Conservation (phyloP, 164 flowering plant species). For the Paratinospora sagittata region DNA sequence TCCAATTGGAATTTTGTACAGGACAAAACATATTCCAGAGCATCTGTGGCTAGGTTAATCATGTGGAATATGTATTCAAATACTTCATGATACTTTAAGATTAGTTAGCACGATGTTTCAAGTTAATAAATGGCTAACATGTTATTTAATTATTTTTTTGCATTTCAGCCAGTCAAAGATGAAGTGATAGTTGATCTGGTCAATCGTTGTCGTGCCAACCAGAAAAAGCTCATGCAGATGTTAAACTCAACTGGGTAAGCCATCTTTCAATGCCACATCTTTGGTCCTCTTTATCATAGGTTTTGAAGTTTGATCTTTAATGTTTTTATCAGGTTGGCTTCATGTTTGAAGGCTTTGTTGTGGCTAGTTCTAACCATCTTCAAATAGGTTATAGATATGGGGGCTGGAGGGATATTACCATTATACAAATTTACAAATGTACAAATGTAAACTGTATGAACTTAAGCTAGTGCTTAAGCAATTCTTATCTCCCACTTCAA, state of each 20-base stretch:
- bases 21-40: no score
- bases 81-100: no score
- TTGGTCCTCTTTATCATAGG: background rate
- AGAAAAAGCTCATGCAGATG: slow-evolving; percentile 80
- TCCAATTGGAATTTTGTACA: no score
- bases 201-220: slow-evolving; percentile 67
- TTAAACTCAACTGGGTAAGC: slow-evolving; percentile 67
- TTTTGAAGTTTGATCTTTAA: background rate
- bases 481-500: no score
- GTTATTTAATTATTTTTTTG: background rate
- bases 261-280: background rate
- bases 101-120: no score
- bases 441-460: no score
- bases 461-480: no score
- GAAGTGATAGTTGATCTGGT: slow-evolving; percentile 90
- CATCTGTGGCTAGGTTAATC: no score
- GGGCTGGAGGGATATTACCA: no score
- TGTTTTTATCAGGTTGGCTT: background rate
- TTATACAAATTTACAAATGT: no score
- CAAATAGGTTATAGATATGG: background rate
- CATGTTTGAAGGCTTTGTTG: background rate
- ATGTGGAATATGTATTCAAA: no score
- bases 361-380: background rate
- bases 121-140: no score
- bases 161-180: slow-evolving; percentile 66